Conservation (phyloP, 176 grass and related monocot genomes). For the Typha latifolia region DNA sequence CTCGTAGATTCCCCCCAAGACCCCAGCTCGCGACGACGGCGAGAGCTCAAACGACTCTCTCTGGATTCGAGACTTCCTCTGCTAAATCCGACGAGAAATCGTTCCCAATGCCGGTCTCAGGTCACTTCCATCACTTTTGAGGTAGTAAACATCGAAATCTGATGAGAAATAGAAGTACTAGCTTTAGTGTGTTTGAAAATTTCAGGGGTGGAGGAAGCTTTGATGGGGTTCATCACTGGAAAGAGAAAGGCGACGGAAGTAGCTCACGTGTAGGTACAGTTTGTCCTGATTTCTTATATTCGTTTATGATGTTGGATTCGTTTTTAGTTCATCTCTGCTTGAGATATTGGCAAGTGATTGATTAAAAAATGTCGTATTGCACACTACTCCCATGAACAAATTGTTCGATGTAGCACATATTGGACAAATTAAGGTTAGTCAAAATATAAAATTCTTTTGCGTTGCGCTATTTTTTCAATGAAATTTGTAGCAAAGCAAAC, state of each 20-base stretch:
- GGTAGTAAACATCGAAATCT: neutral
- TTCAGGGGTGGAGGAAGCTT: slow-evolving; percentile 51
- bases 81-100: slow-evolving; percentile 7
- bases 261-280: slow-evolving; percentile 79
- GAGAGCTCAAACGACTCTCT: neutral
- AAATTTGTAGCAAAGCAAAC: no score
- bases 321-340: no score
- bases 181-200: neutral
- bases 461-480: no score
- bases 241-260: slow-evolving; percentile 75
- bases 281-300: neutral
- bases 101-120: neutral
- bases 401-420: no score
- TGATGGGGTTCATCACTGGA: slow-evolving; percentile 61
- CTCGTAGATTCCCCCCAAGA: neutral
- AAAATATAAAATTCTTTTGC: no score
- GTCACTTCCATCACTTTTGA: neutral
- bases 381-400: no score
- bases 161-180: neutral
- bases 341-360: no score
- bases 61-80: neutral
- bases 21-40: neutral
- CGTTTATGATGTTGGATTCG: no score
- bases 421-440: no score
- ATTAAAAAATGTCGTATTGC: no score